These are phyloP conservation scores for Alnus rubra DNA, from an alignment of 306 rosid species.

Conservation along the genomic window DNA sequence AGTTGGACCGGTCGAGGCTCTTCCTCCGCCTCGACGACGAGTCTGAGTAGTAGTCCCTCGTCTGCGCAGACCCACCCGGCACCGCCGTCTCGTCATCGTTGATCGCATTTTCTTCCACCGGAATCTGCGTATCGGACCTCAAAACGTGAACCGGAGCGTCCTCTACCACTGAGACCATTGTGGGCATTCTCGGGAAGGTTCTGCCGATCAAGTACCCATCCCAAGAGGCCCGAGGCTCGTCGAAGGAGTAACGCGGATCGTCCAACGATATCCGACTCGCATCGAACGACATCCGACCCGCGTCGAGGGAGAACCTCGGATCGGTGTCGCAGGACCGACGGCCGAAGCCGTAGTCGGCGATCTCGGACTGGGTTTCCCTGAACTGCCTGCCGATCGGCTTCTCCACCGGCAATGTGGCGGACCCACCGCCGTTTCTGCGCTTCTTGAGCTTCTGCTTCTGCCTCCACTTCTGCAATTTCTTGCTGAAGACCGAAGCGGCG, in stretches of 20 bases:
- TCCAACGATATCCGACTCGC: constrained; percentile 78
- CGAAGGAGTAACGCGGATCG: constrained; percentile 86
- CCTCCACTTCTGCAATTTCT: constrained; percentile 95
- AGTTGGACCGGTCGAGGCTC: constrained; percentile 89
- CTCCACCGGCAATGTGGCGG: constrained; percentile 84
- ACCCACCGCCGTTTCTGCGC: constrained; percentile 69
- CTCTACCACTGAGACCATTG: constrained; percentile 90
- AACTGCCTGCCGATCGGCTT: constrained; percentile 91
- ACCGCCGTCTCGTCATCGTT: constrained; percentile 45
- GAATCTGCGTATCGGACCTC: constrained; percentile 75
- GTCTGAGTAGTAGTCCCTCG: constrained; percentile 81
- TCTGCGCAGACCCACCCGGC: constrained; percentile 86
- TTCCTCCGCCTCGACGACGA: constrained; percentile 76
- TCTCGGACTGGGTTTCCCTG: constrained; percentile 97
- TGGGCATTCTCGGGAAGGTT: constrained; percentile 76
- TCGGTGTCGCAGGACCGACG: constrained; percentile 96
- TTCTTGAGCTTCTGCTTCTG: constrained; percentile 95
- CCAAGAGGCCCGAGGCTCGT: constrained; percentile 98
- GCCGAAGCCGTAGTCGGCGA: constrained; percentile 96
- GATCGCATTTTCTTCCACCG: constrained; percentile 65
- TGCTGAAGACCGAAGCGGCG: constrained; percentile 96
- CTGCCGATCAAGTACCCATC: constrained; percentile 79
- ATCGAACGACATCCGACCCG: constrained; percentile 61
- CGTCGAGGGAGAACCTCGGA: constrained; percentile 93
- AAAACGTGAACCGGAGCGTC: constrained; percentile 79